These are phyloP conservation scores for Plasmodium knowlesi DNA, from an alignment of 169 alveolate genomes.

Conservation along the genomic window DNA sequence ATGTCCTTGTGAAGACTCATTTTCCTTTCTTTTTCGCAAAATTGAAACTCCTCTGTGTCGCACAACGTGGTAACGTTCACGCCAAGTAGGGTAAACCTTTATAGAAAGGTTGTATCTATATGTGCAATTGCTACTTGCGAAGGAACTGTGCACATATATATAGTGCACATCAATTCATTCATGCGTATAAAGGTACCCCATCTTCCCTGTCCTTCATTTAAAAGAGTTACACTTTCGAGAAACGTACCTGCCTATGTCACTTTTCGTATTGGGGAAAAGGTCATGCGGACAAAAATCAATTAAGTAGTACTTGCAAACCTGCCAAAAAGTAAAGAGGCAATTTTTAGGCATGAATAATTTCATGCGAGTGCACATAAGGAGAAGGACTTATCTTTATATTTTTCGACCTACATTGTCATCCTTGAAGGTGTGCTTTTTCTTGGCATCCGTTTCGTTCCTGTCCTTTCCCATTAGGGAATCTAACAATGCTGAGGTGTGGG, in stretches of 20 bases:
- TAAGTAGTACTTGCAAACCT: slow-evolving; percentile 90
- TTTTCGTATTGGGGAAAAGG: slow-evolving; percentile 91
- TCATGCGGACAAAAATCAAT: slow-evolving; percentile 95
- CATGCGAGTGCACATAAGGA: neutral
- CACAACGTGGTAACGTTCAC: slow-evolving; percentile 1
- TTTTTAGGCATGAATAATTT: neutral
- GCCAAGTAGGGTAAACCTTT: slow-evolving; percentile 22
- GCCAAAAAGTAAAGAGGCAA: slow-evolving; percentile 15
- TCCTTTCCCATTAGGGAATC: slow-evolving; percentile 88
- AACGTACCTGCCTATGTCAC: slow-evolving; percentile 90
- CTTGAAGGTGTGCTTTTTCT: slow-evolving; percentile 75
- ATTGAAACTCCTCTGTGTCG: slow-evolving; percentile 1
- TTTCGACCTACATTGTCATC: slow-evolving; percentile 74
- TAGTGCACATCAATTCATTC: neutral
- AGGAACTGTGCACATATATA: slow-evolving; percentile 49
- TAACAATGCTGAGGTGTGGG: slow-evolving; percentile 74
- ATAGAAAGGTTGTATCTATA: slow-evolving; percentile 22
- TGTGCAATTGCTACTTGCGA: neutral
- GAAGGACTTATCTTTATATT: neutral
- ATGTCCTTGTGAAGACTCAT: neutral
- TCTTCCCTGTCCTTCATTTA: neutral
- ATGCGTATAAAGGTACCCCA: neutral
- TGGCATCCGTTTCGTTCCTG: slow-evolving; percentile 78
- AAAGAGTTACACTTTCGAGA: neutral
- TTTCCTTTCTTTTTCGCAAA: slow-evolving; percentile 31